These are phyloP conservation scores for Geotrichum carabidarum DNA, from an alignment of 1,139 yeast species.

Conservation along the genomic window DNA sequence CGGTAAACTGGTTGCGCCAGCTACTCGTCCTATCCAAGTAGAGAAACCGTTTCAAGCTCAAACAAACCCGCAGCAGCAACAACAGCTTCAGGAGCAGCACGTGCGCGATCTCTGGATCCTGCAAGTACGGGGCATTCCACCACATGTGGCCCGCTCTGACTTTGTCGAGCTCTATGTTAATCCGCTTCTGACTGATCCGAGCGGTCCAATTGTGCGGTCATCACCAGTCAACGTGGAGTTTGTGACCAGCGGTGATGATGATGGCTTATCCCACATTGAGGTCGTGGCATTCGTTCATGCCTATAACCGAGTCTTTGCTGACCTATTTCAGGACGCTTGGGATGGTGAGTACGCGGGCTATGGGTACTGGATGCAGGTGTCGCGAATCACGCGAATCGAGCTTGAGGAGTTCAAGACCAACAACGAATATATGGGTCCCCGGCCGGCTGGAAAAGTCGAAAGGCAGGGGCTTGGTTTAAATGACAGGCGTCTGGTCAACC, in stretches of 20 bases:
- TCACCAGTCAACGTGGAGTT: neutral
- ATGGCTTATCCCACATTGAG: neutral
- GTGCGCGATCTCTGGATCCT: neutral
- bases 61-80: neutral
- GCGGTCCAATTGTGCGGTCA: neutral
- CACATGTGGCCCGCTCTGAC: neutral
- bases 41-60: neutral
- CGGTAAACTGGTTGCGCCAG: too few relatives aligned
- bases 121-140: neutral
- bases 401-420: neutral
- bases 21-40: neutral
- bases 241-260: neutral
- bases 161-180: neutral
- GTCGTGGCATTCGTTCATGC: neutral
- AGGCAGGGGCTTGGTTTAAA: conserved; percentile 6
- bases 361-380: neutral
- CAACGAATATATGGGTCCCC: neutral
- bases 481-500: conserved; percentile 24
- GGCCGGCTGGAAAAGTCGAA: neutral
- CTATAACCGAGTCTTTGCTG: neutral
- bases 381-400: neutral
- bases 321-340: neutral
- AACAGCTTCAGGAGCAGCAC: neutral
- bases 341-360: neutral
- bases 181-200: neutral